Evolutionary conservation across 352 stramenopile species (phyloP).

Genomic region (Phytophthora citricola): DNA sequence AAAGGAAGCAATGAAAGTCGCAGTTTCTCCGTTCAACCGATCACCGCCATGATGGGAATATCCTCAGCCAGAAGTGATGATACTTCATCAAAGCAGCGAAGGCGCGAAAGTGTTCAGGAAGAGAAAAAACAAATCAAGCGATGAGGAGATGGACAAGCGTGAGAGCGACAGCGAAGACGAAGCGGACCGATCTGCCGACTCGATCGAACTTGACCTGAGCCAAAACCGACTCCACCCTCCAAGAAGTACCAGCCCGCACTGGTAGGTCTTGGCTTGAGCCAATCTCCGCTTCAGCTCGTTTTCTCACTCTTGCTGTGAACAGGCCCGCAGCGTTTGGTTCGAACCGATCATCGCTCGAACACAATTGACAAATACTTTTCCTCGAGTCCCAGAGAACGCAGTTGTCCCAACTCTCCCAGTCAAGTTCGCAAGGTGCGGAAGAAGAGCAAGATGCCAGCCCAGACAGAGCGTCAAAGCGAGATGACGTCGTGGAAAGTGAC

Average conservation of each 20-base stretch:
- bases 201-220: slow-evolving; percentile 66
- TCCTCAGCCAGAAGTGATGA: slow-evolving; percentile 26
- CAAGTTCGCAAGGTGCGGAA: slow-evolving; percentile 25
- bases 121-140: slow-evolving; percentile 38
- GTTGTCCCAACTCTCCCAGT: slow-evolving; percentile 41
- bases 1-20: slow-evolving; percentile 91
- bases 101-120: slow-evolving; percentile 39
- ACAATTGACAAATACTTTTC: slow-evolving; percentile 91
- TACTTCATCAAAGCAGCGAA: slow-evolving; percentile 24
- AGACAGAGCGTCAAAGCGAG: slow-evolving; percentile 11
- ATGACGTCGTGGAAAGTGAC: slow-evolving; percentile 7
- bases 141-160: slow-evolving; percentile 35
- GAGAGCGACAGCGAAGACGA: slow-evolving; percentile 53
- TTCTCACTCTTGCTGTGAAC: not conserved
- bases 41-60: slow-evolving; percentile 65
- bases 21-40: slow-evolving; percentile 91
- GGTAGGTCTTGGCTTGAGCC: slow-evolving; percentile 33
- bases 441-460: slow-evolving; percentile 20
- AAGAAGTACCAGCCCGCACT: slow-evolving; percentile 76
- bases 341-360: slow-evolving; percentile 84
- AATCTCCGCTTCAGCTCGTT: not conserved
- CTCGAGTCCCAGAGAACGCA: slow-evolving; percentile 75
- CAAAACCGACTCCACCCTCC: slow-evolving; percentile 57
- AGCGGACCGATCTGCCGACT: slow-evolving; percentile 31
- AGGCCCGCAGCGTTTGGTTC: slow-evolving; percentile 84